phyloP scores from a whole-genome alignment of 202 grass and related monocot genomes.

The Setaria viridis region DNA sequence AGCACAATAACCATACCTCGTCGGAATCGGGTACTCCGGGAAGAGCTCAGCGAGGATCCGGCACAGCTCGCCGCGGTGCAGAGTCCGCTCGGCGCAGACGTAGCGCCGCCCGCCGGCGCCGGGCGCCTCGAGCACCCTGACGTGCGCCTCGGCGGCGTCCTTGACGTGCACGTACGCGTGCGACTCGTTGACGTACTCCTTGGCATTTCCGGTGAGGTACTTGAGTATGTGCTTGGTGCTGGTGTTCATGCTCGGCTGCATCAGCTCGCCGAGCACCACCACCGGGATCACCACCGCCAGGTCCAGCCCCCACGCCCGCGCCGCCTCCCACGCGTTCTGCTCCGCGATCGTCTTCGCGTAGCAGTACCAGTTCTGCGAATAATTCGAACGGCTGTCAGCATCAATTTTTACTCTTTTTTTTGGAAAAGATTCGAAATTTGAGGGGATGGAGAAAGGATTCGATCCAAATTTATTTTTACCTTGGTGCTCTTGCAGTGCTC shows the following conservation, averaged over 20 bases:
- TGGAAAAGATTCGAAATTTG: neutral
- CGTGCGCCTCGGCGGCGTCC: conserved; percentile 82
- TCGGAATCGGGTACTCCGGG: conserved; percentile 75
- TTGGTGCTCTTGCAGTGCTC: conserved; percentile 75
- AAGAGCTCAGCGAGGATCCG: conserved; percentile 69
- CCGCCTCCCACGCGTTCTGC: conserved; percentile 59
- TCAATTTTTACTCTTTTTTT: neutral
- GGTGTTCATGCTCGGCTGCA: conserved; percentile 74
- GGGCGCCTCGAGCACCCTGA: conserved; percentile 63
- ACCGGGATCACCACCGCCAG: conserved; percentile 77
- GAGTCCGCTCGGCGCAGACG: conserved; percentile 74
- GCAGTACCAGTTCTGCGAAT: conserved; percentile 84
- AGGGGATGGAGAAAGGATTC: neutral
- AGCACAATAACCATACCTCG: conserved; percentile 47
- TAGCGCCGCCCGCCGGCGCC: conserved; percentile 59
- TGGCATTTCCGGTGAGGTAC: conserved; percentile 74
- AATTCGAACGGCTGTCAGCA: neutral
- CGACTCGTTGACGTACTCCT: conserved; percentile 68
- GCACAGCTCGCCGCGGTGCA: conserved; percentile 82
- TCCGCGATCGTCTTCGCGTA: conserved; percentile 88
- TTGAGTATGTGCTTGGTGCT: conserved; percentile 82
- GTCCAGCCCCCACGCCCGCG: conserved; percentile 58
- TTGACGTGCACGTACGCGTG: conserved; percentile 87
- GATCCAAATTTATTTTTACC: neutral
- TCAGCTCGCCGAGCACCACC: conserved; percentile 66